phyloP scores from a whole-genome alignment of 306 rosid species.

The Boehmeria nivea region DNA sequence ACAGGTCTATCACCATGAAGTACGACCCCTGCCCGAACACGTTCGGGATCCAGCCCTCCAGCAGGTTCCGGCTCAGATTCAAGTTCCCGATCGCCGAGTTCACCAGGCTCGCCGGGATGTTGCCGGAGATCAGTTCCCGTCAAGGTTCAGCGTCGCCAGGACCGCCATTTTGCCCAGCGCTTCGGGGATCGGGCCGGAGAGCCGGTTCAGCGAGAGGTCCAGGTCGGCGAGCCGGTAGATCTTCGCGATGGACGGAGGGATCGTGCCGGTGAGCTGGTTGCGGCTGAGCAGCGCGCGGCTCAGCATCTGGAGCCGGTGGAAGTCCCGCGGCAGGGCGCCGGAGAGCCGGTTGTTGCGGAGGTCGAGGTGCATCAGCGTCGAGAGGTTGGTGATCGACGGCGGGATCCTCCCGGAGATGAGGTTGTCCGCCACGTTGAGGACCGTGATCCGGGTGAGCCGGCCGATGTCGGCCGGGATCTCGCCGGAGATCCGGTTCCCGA shows the following conservation, averaged over 20 bases:
- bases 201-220: conserved; percentile 63
- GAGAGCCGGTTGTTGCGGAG: conserved; percentile 68
- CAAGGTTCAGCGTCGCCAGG: conserved; percentile 58
- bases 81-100: conserved; percentile 57
- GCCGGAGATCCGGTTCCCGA: conserved; percentile 71
- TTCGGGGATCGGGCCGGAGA: conserved; percentile 58
- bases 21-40: conserved; percentile 58
- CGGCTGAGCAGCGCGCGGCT: conserved; percentile 82
- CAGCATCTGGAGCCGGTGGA: conserved; percentile 56
- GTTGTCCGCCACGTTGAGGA: conserved; percentile 79
- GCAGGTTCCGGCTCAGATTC: conserved; percentile 55
- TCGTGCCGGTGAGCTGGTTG: conserved; percentile 51
- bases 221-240: conserved; percentile 86
- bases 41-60: conserved; percentile 56
- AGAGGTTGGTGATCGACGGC: conserved; percentile 38
- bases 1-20: conserved; percentile 67
- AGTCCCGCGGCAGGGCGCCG: conserved; percentile 44
- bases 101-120: conserved; percentile 47
- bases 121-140: conserved; percentile 52
- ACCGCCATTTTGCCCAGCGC: conserved; percentile 78
- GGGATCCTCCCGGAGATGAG: conserved; percentile 61
- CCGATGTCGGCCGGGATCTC: conserved; percentile 57
- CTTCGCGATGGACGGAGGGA: conserved; percentile 45
- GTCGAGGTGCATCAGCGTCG: conserved; percentile 69
- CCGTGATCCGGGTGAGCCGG: conserved; percentile 53